phyloP scores from a whole-genome alignment of 257 asterid genomes.

The Jacaranda copaia region DNA sequence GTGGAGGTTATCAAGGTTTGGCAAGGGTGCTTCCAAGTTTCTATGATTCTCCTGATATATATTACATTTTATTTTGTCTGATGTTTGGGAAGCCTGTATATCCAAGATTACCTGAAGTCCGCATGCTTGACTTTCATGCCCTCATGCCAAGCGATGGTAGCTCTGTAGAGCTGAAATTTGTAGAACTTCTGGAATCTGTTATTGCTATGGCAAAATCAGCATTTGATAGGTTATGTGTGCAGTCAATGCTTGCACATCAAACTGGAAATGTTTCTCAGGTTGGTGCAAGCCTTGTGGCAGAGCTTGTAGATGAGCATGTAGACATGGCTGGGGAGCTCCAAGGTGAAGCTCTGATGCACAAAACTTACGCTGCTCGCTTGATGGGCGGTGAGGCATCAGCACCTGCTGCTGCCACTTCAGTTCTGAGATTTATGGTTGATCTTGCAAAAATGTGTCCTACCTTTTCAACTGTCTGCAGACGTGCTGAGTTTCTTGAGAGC shows the following conservation, averaged over 20 bases:
- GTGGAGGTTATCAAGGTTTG: constrained; percentile 98
- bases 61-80: constrained; percentile 93
- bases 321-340: constrained; percentile 96
- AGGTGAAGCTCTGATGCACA: constrained; percentile 99
- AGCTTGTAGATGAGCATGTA: constrained; percentile 81
- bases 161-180: constrained; percentile 78
- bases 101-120: constrained; percentile 99
- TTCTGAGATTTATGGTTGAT: constrained; percentile 98
- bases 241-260: constrained; percentile 87
- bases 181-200: constrained; percentile 87
- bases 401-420: constrained; percentile 98
- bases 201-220: constrained; percentile 98
- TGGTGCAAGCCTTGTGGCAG: constrained; percentile 92
- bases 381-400: constrained; percentile 99
- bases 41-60: constrained; percentile 97
- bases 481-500: constrained; percentile 93
- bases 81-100: constrained; percentile 96
- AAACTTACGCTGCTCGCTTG: constrained; percentile 98
- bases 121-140: constrained; percentile 97
- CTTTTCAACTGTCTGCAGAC: constrained; percentile 87
- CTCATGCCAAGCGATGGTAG: constrained; percentile 92
- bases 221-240: constrained; percentile 87
- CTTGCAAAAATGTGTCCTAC: constrained; percentile 98
- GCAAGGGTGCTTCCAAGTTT: constrained; percentile 93
- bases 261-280: constrained; percentile 87